A percentile compares a stretch with the other conserved stretches of the same genome.
phyloP scores from a whole-genome alignment of 345 rosid species.

The Salix exigua region DNA sequence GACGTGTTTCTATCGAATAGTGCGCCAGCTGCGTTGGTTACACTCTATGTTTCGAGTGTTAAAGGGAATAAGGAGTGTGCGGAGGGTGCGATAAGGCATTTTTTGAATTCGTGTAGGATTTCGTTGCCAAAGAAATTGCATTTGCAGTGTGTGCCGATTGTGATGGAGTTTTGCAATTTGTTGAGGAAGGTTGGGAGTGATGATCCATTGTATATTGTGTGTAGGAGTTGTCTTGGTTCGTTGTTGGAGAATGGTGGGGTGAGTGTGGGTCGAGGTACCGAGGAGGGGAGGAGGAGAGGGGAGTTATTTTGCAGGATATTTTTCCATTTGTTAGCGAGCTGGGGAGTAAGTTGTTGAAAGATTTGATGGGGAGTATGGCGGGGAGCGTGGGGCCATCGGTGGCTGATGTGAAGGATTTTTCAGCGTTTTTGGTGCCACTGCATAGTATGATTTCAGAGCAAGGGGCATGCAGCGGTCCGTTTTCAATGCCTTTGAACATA shows the following conservation, averaged over 20 bases:
- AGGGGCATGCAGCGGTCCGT: slow-evolving; percentile 24
- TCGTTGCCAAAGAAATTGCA: slow-evolving; percentile 44
- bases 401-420: slow-evolving; percentile 53
- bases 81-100: slow-evolving; percentile 50
- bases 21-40: slow-evolving; percentile 68
- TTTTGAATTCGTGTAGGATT: slow-evolving; percentile 36
- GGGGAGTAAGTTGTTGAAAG: slow-evolving; percentile 45
- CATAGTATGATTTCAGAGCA: slow-evolving; percentile 35
- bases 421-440: slow-evolving; percentile 58
- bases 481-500: slow-evolving; percentile 39
- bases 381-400: slow-evolving; percentile 33
- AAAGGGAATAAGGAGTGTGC: slow-evolving; percentile 49
- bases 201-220: slow-evolving; percentile 50
- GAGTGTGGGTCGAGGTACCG: slow-evolving; percentile 13
- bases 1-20: slow-evolving; percentile 55
- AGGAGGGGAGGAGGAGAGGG: slow-evolving; percentile 22
- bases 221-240: slow-evolving; percentile 64
- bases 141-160: slow-evolving; percentile 50
- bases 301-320: slow-evolving; percentile 44
- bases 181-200: slow-evolving; percentile 49
- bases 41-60: slow-evolving; percentile 55
- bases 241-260: slow-evolving; percentile 50
- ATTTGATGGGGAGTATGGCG: slow-evolving; percentile 32
- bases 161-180: slow-evolving; percentile 75
- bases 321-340: slow-evolving; percentile 73